Base-by-base conservation (phyloP, 768 basidiomycete genomes). In the Amanita pallidorosea region DNA sequence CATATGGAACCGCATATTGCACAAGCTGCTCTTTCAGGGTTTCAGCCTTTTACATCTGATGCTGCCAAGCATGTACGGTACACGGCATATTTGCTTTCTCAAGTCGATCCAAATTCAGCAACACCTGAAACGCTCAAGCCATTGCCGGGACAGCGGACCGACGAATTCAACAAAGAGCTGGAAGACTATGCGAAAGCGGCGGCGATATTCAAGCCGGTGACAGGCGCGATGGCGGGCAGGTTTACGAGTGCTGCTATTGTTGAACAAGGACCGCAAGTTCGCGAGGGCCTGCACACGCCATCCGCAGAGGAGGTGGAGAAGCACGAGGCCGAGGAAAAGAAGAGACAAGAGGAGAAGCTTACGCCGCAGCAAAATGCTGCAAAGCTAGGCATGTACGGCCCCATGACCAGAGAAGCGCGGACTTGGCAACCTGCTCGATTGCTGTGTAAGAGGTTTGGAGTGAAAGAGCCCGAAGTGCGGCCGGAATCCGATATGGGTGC, bases 361-460 rank as follows among this genome's bases (percentile, higher is more conserved):
- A 83, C 76, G 15, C 90, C 92, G 4, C 83, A 83, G 59, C 82
- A 77, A 56, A 72, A 88, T 56, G 94, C 96, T 0, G 93, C 90
- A 8, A 72, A 76, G 25, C 64, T 85, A 63, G 93, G 91, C 22
- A 92, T 95, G 88, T 98, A 84, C 61, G 96, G 96, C 0, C 71
- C 77, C 12, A 67, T 94, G 63, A 99, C 96, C 29, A 71, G 95
- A 35, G 86, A 88, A 55, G 68, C 73, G 31, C 73, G 67, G 50
- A 63, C 74, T 0, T 98, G 91, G 85, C 80, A 81, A 59, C 96
- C 96, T 2, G 80, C 79, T n/a, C 74, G 74, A 47, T 67, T 98
- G 45, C 69, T 99, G 22, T 97, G 92, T 69, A 96, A 95, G 65
- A 79, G 95, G 29, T 97, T 98, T 64, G 86, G 88, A 0, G 86